phyloP scores from a whole-genome alignment of 192 early-diverging fungal genomes.

The Funneliformis geosporum region DNA sequence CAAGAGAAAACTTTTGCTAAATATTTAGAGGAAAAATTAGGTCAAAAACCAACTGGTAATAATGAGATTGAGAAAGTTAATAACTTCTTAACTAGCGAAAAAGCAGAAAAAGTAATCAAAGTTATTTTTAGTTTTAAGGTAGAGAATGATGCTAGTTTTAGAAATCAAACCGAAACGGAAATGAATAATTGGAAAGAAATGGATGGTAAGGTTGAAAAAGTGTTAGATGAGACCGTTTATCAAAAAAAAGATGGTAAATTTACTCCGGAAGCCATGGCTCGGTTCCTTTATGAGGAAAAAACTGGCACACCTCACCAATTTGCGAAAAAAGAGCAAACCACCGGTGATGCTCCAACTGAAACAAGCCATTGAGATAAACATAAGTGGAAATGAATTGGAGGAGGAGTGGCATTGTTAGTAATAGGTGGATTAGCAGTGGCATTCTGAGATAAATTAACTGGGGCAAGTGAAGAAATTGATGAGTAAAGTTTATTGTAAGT shows the following conservation, averaged over 20 bases:
- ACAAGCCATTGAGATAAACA: no score
- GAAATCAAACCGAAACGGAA: neutral
- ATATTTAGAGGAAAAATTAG: neutral
- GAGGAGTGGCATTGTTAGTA: no score
- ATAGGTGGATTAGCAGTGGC: no score
- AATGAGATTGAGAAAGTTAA: neutral
- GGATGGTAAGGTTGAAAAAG: neutral
- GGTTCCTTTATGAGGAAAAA: constrained; percentile 1
- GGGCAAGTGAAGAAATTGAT: no score
- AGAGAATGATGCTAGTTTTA: neutral
- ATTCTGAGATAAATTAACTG: no score
- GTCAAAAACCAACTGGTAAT: neutral
- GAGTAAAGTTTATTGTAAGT: no score
- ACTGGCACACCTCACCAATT: constrained; percentile 2
- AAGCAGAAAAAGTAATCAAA: constrained; percentile 7
- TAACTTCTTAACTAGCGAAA: neutral
- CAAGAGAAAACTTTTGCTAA: neutral
- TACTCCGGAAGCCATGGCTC: neutral
- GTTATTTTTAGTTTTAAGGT: neutral
- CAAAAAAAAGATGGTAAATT: constrained; percentile 2
- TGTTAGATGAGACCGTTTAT: neutral
- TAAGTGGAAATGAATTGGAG: no score
- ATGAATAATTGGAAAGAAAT: neutral
- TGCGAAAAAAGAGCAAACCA: neutral
- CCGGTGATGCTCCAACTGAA: no score